These are phyloP conservation scores for Lactarius tabidus DNA, from an alignment of 768 basidiomycete genomes.

Conservation along the genomic window DNA sequence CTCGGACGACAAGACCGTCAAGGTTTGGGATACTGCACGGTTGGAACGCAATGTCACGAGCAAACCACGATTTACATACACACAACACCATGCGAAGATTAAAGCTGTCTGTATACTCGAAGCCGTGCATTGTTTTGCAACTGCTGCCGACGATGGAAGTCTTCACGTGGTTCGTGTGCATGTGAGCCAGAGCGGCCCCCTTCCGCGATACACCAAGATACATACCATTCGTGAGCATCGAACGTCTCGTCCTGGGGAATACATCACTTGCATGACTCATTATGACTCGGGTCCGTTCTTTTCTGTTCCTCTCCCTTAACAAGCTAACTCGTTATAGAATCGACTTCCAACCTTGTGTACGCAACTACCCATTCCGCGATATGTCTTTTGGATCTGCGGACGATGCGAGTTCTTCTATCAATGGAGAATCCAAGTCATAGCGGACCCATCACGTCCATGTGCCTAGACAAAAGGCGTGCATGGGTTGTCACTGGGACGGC, in stretches of 20 bases:
- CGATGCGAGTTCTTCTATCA: constrained; percentile 69
- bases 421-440: constrained; percentile 84
- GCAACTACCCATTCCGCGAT: constrained; percentile 80
- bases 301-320: constrained; percentile 14
- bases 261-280: constrained; percentile 80
- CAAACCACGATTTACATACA: constrained; percentile 50
- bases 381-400: constrained; percentile 74
- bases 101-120: constrained; percentile 78
- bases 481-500: constrained; percentile 92
- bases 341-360: constrained; percentile 77
- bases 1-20: constrained; percentile 91
- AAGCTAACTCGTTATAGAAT: constrained; percentile 41
- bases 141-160: constrained; percentile 81
- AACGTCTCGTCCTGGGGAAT: constrained; percentile 68
- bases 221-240: constrained; percentile 79
- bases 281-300: constrained; percentile 58
- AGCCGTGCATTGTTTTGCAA: constrained; percentile 82
- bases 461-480: constrained; percentile 75
- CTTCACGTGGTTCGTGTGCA: constrained; percentile 83
- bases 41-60: constrained; percentile 92
- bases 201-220: constrained; percentile 82
- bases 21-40: constrained; percentile 89
- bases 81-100: constrained; percentile 65
- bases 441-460: constrained; percentile 83
- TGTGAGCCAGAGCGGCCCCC: constrained; percentile 53